These are phyloP conservation scores for Chaetoscypha palmicola DNA, from an alignment of 2,329 filamentous ascomycete species.

Conservation along the genomic window DNA sequence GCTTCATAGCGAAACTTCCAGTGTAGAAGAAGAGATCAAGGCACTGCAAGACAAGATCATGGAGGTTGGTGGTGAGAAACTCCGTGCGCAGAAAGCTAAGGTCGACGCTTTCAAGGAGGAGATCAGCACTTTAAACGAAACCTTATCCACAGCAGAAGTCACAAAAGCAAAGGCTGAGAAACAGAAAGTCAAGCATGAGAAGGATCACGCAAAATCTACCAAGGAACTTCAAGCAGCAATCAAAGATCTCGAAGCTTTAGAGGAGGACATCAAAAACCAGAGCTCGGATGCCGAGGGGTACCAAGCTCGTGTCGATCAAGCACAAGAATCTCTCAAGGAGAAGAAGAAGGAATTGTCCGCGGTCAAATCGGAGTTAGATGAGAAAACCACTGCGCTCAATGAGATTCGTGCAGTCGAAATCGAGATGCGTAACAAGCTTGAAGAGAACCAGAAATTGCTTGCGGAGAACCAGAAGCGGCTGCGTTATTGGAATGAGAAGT, in stretches of 20 bases:
- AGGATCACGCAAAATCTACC: slow-evolving; percentile 69
- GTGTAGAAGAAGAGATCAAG: slow-evolving; percentile 89
- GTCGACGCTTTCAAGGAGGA: slow-evolving; percentile 85
- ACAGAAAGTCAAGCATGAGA: slow-evolving; percentile 78
- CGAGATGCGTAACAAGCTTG: slow-evolving; percentile 96
- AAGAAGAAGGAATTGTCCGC: slow-evolving; percentile 75
- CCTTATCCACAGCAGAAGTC: slow-evolving; percentile 79
- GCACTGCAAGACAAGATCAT: slow-evolving; percentile 93
- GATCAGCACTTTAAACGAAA: slow-evolving; percentile 72
- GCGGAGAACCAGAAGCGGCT: slow-evolving; percentile 78
- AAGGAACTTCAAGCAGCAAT: slow-evolving; percentile 69
- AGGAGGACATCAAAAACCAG: slow-evolving; percentile 73
- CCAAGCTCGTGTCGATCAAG: slow-evolving; percentile 68
- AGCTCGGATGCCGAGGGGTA: slow-evolving; percentile 67
- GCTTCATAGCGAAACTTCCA: slow-evolving; percentile 77
- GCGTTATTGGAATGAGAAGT: slow-evolving; percentile 83
- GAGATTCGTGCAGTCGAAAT: slow-evolving; percentile 85
- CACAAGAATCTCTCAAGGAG: slow-evolving; percentile 66
- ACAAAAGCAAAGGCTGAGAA: slow-evolving; percentile 91
- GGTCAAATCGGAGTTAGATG: slow-evolving; percentile 79
- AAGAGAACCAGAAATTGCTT: slow-evolving; percentile 88
- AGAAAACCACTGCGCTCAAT: slow-evolving; percentile 79
- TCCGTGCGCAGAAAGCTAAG: slow-evolving; percentile 82
- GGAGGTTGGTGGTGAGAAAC: slow-evolving; percentile 91
- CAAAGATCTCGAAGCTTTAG: slow-evolving; percentile 68